Base-by-base conservation (phyloP, 306 rosid species). In the Cicer cuneatum region DNA sequence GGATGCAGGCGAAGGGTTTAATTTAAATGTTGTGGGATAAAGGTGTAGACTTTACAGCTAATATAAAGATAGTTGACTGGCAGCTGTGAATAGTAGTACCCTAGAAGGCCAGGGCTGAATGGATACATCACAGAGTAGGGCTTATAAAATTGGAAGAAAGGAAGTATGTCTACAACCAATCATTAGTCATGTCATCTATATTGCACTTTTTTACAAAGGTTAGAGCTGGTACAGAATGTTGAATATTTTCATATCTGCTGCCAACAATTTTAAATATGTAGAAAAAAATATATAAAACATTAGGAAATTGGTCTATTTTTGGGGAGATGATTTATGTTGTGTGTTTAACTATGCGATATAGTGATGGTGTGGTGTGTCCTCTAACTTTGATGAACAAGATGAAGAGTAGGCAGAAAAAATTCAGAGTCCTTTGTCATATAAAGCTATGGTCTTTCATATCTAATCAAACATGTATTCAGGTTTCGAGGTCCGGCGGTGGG, bases 381-480 rank as follows among this genome's bases (percentile, higher is more conserved):
- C 61, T 7, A 49, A 45, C 73, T 62, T 41, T 41, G 47, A 35
- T 45, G 42, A 12, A 33, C 48, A 51, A 51, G 18, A 61, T 53
- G 77, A 41, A 70, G 35, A 69, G 38, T 61, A 29, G 35, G 35
- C 35, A 29, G 35, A 29, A 29, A 29, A 29, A 29, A 29, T 29
- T 29, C 5, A 29, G 42, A 37, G 9, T 70, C 46, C 16, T 57
- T 59, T 51, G 54, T 52, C 75, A 78, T 61, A 2, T 38, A 51
- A 41, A 61, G 72, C 12, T 40, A 16, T 70, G 35, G 53, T 71
- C 68, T 52, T 75, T 49, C 33, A 72, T 43, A 38, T 73, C 40
- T 38, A 13, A 57, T 37, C 57, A 73, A 42, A 24, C 40, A 39
- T 54, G 24, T 45, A 48, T 68, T n/a, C 21, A 46, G 54, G 53